Base-by-base conservation (phyloP, 345 rosid genomes). In the Eucalyptus fibrosa region DNA sequence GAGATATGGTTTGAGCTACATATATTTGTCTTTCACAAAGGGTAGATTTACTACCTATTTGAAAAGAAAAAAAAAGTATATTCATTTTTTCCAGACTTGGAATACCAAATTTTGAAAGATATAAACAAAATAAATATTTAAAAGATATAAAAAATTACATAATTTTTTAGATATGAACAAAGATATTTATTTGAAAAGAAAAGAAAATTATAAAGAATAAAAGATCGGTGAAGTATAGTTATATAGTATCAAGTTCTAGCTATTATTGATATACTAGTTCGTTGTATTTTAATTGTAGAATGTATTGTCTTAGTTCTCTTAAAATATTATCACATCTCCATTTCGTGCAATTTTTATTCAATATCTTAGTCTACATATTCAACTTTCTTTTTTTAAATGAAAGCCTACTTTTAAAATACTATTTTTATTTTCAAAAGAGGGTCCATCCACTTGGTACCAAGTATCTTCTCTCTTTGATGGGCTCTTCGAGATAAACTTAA, bases 201-300 rank as follows among this genome's bases (percentile, higher is more conserved):
- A 62, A 62, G 34, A 62, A 62, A 28, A 62, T 62, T 0, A 62
- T 0, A 13, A 62, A 62, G 34, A 13, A 28, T 12, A 62, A 28
- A 26, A 62, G 17, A 62, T 62, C 3, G 9, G 1, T 14, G 32
- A 62, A 62, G 32, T 62, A 0, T 62, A 30, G 69, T 62, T 62
- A 62, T 62, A 30, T 34, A 60, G 0, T 62, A 62, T 28, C 69
- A 30, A 62, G 4, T 62, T 62, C 69, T 30, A 62, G 15, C n/a
- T 28, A 13, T 30, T 7, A 62, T 62, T 1, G 0, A 0, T 62
- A 62, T 28, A 62, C 69, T 28, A 1, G 17, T 62, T 62, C 15
- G 3, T 28, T 30, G 0, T 62, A 30, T 28, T 62, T 62, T 12
- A 62, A 28, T 62, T 62, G 34, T 28, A 28, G 16, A 62, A 62